phyloP scores from a whole-genome alignment of 2,329 filamentous ascomycete genomes.

The Reticulascus tulasneorum region DNA sequence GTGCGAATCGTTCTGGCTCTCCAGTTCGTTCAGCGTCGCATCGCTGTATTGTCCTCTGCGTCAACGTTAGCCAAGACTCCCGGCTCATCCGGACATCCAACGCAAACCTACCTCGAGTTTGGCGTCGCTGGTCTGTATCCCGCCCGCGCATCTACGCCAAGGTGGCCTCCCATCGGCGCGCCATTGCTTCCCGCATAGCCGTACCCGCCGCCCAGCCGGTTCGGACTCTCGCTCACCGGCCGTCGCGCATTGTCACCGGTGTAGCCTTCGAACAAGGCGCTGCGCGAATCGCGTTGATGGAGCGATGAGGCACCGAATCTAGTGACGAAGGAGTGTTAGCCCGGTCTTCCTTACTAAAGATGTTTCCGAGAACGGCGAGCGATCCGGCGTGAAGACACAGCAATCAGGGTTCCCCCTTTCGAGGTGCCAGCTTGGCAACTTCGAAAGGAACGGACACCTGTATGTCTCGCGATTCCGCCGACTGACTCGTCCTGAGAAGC shows the following conservation, averaged over 20 bases:
- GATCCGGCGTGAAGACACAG: too few species aligned
- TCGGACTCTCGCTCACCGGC: slow-evolving; percentile 42
- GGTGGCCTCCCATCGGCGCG: slow-evolving; percentile 15
- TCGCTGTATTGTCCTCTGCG: slow-evolving; percentile 84
- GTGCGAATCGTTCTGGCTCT: slow-evolving; percentile 91
- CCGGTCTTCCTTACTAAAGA: not conserved
- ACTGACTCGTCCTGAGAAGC: not conserved
- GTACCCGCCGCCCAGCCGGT: slow-evolving; percentile 45
- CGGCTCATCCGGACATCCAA: not conserved
- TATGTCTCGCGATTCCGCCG: not conserved
- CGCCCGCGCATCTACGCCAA: slow-evolving; percentile 27
- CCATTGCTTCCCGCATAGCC: slow-evolving; percentile 34
- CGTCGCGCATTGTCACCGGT: slow-evolving; percentile 42
- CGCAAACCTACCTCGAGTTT: slow-evolving; percentile 55
- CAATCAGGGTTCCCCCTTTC: too few species aligned
- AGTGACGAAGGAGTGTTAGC: not conserved
- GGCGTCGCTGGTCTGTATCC: slow-evolving; percentile 67
- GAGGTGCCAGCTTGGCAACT: too few species aligned
- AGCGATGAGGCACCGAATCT: slow-evolving; percentile 67
- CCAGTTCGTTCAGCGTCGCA: slow-evolving; percentile 85
- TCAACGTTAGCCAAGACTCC: slow-evolving; percentile 1
- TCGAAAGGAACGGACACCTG: too few species aligned
- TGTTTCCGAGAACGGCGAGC: too few species aligned
- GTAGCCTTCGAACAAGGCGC: slow-evolving; percentile 73
- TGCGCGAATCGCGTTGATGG: slow-evolving; percentile 70